Base-by-base conservation (phyloP, 805 yeast genomes). In the Metschnikowia continentalis region DNA sequence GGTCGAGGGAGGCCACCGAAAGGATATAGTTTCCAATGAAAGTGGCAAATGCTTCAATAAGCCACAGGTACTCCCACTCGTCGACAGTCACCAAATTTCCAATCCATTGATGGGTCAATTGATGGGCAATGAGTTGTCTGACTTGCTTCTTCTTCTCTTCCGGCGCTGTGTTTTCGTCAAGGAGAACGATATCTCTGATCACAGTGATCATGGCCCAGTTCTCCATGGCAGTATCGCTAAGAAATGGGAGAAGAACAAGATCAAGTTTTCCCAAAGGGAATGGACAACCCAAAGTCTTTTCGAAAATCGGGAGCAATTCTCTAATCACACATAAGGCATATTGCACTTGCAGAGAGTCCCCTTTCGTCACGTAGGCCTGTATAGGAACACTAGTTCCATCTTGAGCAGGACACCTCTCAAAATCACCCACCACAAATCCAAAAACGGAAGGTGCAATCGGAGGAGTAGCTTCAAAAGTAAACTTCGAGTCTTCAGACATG, bases 191-290 rank as follows among this genome's bases (percentile, higher is more conserved):
- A 42, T 77, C 76, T 47, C 79, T 76, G 48, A 83, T 76, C 6
- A 84, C 73, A 2, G 86, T 79, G 46, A 88, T 75, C 68, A 85
- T 67, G 3, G 89, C 87, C 80, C 86, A 83, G 63, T 87, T 86
- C 63, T 88, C 95, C 83, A 86, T 87, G 2, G 88, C 95, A 52
- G 88, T 87, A 62, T 86, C 92, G 30, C 82, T 75, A 50, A 88
- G 70, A 58, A 82, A 84, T 8, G 94, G 94, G 7, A 88, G 64
- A 0, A 87, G 79, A 3, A 83, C 79, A 43, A 88, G 67, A 61
- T 87, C 94, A 23, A 88, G 66, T 57, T 88, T 87, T 2, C 74
- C 68, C 51, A 84, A 66, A 1, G 92, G 92, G 59, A 75, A 86
- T 1, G 61, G 56, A 11, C 58, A 59, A 1, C 74, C 71, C 46